Evolutionary conservation across 805 yeast genomes (phyloP).

Genomic region (Ogataea henricii): DNA sequence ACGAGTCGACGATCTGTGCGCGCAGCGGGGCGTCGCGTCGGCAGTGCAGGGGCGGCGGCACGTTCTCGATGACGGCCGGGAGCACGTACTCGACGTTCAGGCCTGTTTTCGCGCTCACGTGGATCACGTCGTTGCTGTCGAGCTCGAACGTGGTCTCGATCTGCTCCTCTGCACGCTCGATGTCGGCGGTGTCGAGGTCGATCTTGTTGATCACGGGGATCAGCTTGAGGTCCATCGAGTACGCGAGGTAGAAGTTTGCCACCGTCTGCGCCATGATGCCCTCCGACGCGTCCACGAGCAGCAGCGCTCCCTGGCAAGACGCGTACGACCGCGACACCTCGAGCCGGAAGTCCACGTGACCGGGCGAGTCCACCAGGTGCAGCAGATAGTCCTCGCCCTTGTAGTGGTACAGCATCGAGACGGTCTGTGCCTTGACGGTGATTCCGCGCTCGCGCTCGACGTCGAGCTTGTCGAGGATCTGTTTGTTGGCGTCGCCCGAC

Average conservation of each 20-base stretch:
- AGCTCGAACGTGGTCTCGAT: conserved; percentile 84
- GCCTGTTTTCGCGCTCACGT: conserved; percentile 93
- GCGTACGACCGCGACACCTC: conserved; percentile 95
- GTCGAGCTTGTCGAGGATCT: conserved; percentile 86
- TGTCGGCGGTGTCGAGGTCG: conserved; percentile 86
- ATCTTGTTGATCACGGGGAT: conserved; percentile 91
- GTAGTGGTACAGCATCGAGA: conserved; percentile 82
- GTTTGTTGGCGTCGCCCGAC: conserved; percentile 67
- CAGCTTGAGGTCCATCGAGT: conserved; percentile 76
- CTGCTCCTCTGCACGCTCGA: conserved; percentile 78
- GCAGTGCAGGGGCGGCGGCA: conserved; percentile 62
- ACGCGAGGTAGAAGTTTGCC: conserved; percentile 92
- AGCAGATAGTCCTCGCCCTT: conserved; percentile 73
- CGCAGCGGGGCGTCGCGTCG: conserved; percentile 52
- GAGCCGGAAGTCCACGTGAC: conserved; percentile 93
- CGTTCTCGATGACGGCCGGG: conserved; percentile 77
- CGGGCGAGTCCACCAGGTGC: conserved; percentile 95
- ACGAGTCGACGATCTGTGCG: conserved; percentile 89
- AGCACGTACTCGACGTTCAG: conserved; percentile 73
- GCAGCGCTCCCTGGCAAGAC: conserved; percentile 90
- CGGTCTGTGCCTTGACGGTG: conserved; percentile 96
- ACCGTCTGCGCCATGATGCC: conserved; percentile 98
- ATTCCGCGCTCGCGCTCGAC: conserved; percentile 97
- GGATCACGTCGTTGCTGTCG: conserved; percentile 68
- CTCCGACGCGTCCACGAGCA: conserved; percentile 91